Evolutionary conservation across 352 stramenopile genomes (phyloP).

Genomic region (Phytopythium oedochilum): DNA sequence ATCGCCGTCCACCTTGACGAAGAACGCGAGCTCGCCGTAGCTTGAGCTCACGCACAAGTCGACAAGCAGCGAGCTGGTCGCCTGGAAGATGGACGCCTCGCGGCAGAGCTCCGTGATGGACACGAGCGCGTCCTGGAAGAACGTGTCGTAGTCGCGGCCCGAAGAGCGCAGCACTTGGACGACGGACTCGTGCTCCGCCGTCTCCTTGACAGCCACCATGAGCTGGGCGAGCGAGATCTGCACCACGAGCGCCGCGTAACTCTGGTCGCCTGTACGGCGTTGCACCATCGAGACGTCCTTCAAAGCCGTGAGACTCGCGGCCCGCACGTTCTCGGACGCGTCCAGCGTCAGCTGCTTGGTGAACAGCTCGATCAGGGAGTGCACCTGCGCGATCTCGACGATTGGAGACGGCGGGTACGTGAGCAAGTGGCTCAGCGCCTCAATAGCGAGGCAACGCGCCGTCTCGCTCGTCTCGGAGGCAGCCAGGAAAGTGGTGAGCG

Average conservation of each 20-base stretch:
- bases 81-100: constrained; percentile 74
- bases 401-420: constrained; percentile 79
- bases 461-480: constrained; percentile 22
- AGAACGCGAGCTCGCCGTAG: constrained; percentile 23
- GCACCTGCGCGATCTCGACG: constrained; percentile 51
- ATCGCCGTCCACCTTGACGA: constrained; percentile 21
- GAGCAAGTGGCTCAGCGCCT: constrained; percentile 68
- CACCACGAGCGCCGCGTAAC: constrained; percentile 70
- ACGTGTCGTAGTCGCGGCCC: constrained; percentile 41
- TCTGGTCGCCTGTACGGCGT: constrained; percentile 37
- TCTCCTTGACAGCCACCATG: constrained; percentile 45
- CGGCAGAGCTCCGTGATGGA: constrained; percentile 74
- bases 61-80: constrained; percentile 70
- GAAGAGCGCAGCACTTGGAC: constrained; percentile 45
- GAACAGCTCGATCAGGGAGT: constrained; percentile 71
- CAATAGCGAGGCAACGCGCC: constrained; percentile 57
- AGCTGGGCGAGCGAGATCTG: constrained; percentile 69
- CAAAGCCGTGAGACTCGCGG: constrained; percentile 60
- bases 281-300: constrained; percentile 72
- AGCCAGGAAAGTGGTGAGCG: constrained; percentile 51
- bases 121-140: constrained; percentile 66
- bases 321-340: constrained; percentile 51
- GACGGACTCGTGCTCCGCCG: constrained; percentile 22
- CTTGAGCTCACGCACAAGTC: constrained; percentile 41
- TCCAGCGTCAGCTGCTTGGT: constrained; percentile 67